A percentile compares a stretch with the other conserved stretches of the same genome.
These are phyloP conservation scores for Venturia effusa DNA, from an alignment of 2,329 filamentous ascomycete species.

Conservation along the genomic window DNA sequence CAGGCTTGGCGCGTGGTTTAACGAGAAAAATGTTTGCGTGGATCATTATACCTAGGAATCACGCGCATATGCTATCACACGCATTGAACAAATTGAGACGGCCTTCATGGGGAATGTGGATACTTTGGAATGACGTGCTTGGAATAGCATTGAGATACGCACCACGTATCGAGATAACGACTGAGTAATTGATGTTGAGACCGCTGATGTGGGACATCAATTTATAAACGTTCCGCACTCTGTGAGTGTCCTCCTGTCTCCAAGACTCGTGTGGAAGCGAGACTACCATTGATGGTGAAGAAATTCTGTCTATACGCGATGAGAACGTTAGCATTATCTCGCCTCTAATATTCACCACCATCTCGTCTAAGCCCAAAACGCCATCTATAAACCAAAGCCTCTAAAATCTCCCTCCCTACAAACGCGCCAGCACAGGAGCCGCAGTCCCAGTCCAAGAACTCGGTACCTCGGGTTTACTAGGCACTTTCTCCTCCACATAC, in stretches of 20 bases:
- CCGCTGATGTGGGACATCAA: too few species aligned
- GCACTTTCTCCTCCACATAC: background rate
- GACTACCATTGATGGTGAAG: too few species aligned
- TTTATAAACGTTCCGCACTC: too few species aligned
- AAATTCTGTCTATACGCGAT: too few species aligned
- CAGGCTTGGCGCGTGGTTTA: background rate
- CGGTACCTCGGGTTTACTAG: background rate
- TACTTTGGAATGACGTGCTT: background rate
- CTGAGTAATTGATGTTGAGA: too few species aligned
- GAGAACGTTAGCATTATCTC: background rate
- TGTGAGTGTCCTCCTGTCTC: too few species aligned
- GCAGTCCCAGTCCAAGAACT: constrained; percentile 1
- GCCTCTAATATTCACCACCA: background rate
- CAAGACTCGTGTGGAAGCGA: too few species aligned
- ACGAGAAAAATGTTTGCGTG: background rate
- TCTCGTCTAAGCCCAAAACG: background rate
- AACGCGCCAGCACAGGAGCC: background rate
- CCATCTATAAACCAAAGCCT: too few species aligned
- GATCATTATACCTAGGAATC: background rate
- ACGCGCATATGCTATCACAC: background rate
- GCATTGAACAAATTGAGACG: background rate
- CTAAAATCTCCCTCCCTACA: too few species aligned
- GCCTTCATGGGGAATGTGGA: background rate
- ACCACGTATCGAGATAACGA: too few species aligned
- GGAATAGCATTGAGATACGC: too few species aligned